A percentile compares a stretch with the other conserved stretches of the same genome.
Conservation (phyloP, 805 yeast species). For the Priceomyces fermenticarens region DNA sequence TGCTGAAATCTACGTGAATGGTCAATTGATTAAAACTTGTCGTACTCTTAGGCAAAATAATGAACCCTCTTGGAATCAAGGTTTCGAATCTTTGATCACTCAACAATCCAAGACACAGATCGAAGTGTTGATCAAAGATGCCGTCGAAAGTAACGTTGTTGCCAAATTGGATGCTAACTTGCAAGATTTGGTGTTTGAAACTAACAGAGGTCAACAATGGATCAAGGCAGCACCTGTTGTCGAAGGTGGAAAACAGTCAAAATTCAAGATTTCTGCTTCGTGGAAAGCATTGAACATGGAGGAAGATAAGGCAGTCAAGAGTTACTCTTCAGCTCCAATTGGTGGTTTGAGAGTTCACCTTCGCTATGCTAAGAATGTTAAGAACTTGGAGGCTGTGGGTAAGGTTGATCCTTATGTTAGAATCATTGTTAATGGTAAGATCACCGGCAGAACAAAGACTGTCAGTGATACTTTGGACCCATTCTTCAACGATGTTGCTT, state of each 20-base stretch:
- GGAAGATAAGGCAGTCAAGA: conserved; percentile 43
- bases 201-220: conserved; percentile 48
- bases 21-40: conserved; percentile 50
- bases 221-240: conserved; percentile 46
- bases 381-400: conserved; percentile 64
- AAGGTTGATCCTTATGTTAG: conserved; percentile 73
- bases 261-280: conserved; percentile 50
- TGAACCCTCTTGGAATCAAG: conserved; percentile 70
- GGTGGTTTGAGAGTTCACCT: conserved; percentile 65
- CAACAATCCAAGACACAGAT: conserved; percentile 57
- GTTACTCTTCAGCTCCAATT: conserved; percentile 53
- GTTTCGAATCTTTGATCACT: conserved; percentile 58
- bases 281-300: conserved; percentile 72
- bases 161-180: conserved; percentile 52
- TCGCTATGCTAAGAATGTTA: conserved; percentile 49
- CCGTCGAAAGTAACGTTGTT: conserved; percentile 51
- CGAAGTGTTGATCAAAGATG: conserved; percentile 59
- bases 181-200: conserved; percentile 52
- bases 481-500: conserved; percentile 54
- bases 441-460: conserved; percentile 52
- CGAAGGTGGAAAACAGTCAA: conserved; percentile 35
- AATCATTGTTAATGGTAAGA: conserved; percentile 55
- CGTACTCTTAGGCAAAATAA: conserved; percentile 65
- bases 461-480: conserved; percentile 57
- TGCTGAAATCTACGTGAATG: conserved; percentile 63